phyloP scores from a whole-genome alignment of 306 rosid species.

The Glycine soja region DNA sequence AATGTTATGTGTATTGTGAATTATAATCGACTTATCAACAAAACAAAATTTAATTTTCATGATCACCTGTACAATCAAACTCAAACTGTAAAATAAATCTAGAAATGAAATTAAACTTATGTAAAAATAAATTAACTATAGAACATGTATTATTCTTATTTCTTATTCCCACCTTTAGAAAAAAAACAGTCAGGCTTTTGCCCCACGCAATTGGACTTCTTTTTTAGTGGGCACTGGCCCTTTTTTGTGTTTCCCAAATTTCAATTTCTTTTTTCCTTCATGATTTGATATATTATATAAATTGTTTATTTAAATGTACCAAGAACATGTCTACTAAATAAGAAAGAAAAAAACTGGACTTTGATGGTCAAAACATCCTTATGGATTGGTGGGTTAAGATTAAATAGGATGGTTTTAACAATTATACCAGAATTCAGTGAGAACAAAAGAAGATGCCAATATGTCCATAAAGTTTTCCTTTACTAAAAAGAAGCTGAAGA shows the following conservation, averaged over 20 bases:
- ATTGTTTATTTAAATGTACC: background rate
- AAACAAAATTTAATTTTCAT: background rate
- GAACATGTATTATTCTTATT: background rate
- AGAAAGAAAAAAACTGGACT: too few species aligned
- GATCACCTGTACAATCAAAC: background rate
- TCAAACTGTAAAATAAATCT: background rate
- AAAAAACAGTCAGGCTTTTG: background rate
- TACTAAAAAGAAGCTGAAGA: background rate
- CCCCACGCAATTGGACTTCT: background rate
- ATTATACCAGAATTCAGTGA: background rate
- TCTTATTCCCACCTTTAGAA: background rate
- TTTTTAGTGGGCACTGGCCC: slow-evolving; percentile 7
- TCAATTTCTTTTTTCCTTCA: background rate
- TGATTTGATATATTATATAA: background rate
- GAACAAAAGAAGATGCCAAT: background rate
- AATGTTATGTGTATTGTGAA: background rate
- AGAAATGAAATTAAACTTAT: background rate
- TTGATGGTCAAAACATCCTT: background rate
- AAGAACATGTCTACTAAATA: background rate
- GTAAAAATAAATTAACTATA: background rate
- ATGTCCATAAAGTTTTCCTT: background rate
- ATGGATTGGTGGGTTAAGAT: background rate
- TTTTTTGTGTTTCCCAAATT: slow-evolving; percentile 15
- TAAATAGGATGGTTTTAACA: background rate
- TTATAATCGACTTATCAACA: background rate